phyloP scores from a whole-genome alignment of 2,329 filamentous ascomycete genomes.

The Phoma sp. region DNA sequence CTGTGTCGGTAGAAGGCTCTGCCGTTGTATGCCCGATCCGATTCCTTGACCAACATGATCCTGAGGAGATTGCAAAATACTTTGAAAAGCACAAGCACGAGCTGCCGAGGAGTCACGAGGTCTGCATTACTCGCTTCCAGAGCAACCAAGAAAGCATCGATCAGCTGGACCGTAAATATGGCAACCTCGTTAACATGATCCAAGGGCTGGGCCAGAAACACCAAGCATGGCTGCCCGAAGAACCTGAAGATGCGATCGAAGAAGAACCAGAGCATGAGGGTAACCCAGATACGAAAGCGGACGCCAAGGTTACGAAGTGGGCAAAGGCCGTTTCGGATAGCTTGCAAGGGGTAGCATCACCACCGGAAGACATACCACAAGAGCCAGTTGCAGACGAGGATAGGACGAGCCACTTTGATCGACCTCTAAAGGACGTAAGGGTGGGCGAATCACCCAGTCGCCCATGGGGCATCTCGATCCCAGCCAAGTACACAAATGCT shows the following conservation, averaged over 20 bases:
- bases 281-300: constrained; percentile 58
- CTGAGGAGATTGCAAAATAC: constrained; percentile 91
- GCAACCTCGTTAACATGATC: constrained; percentile 92
- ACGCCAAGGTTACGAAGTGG: constrained; percentile 84
- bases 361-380: constrained; percentile 47
- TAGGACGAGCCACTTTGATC: constrained; percentile 79
- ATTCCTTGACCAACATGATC: constrained; percentile 88
- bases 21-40: constrained; percentile 86
- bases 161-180: constrained; percentile 93
- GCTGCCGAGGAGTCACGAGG: constrained; percentile 89
- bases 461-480: constrained; percentile 90
- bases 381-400: constrained; percentile 61
- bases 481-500: constrained; percentile 59
- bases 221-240: constrained; percentile 79
- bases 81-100: constrained; percentile 96
- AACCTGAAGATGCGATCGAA: constrained; percentile 56
- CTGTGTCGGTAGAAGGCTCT: constrained; percentile 53
- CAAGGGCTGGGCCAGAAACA: constrained; percentile 87
- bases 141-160: constrained; percentile 84
- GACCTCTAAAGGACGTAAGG: constrained; percentile 85
- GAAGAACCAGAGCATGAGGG: constrained; percentile 57
- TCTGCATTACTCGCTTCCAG: constrained; percentile 90
- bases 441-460: constrained; percentile 92
- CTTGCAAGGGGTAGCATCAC: constrained; percentile 51
- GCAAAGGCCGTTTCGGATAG: constrained; percentile 75